These are phyloP conservation scores for Pichia inconspicua DNA, from an alignment of 1,139 yeast species.

Conservation along the genomic window DNA sequence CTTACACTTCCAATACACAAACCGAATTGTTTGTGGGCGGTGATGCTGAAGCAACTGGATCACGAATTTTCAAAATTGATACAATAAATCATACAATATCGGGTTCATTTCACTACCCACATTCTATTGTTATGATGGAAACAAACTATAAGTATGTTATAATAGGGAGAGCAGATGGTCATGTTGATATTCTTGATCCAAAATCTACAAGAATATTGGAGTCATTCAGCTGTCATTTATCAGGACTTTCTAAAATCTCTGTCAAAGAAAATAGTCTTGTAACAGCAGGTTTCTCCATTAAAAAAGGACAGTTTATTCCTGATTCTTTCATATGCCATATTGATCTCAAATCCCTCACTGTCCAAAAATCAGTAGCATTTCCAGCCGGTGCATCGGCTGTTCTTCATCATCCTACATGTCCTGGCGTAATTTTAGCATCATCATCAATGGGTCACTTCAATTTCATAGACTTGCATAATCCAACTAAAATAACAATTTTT, in stretches of 20 bases:
- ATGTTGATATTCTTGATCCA: conserved; percentile 73
- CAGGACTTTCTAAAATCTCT: conserved; percentile 70
- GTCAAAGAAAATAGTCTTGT: conserved; percentile 69
- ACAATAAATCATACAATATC: conserved; percentile 44
- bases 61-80: conserved; percentile 51
- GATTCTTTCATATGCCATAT: conserved; percentile 83
- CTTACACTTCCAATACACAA: conserved; percentile 32
- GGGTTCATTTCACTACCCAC: conserved; percentile 30
- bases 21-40: conserved; percentile 39
- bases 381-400: conserved; percentile 87
- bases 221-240: conserved; percentile 65
- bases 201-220: conserved; percentile 43
- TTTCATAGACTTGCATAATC: conserved; percentile 76
- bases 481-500: conserved; percentile 52
- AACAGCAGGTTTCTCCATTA: conserved; percentile 70
- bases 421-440: conserved; percentile 69
- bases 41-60: conserved; percentile 25
- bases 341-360: conserved; percentile 67
- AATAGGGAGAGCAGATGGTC: conserved; percentile 62
- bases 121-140: conserved; percentile 33
- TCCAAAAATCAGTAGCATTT: conserved; percentile 76
- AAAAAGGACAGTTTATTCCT: conserved; percentile 33
- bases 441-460: conserved; percentile 78
- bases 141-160: conserved; percentile 42
- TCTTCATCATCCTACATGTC: conserved; percentile 76